These are phyloP conservation scores for Diaporthe citrichinensis DNA, from an alignment of 2,329 filamentous ascomycete species.

Conservation along the genomic window DNA sequence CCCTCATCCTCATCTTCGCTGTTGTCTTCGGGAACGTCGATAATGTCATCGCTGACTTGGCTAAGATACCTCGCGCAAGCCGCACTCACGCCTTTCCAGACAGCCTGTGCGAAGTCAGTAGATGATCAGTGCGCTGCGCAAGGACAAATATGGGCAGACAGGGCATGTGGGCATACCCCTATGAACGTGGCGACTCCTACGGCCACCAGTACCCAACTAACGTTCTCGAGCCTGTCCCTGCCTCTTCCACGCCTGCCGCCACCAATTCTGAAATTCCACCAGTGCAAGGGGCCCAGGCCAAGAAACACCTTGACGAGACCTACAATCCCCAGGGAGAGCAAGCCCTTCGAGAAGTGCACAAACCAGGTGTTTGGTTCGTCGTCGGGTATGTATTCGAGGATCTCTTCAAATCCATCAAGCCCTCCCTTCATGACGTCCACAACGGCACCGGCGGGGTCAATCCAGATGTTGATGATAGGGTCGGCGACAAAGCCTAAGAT, in stretches of 20 bases:
- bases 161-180: constrained; percentile 68
- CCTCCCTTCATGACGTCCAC: constrained; percentile 64
- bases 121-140: background rate
- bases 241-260: constrained; percentile 74
- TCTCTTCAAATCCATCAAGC: constrained; percentile 55
- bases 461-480: constrained; percentile 89
- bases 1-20: constrained; percentile 60
- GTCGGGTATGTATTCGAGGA: constrained; percentile 56
- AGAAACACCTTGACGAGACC: constrained; percentile 87
- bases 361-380: constrained; percentile 75
- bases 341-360: constrained; percentile 89
- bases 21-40: constrained; percentile 81
- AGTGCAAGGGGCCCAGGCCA: constrained; percentile 81
- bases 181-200: constrained; percentile 87
- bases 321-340: constrained; percentile 89
- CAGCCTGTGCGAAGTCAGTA: constrained; percentile 65
- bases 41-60: constrained; percentile 82
- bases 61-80: constrained; percentile 82
- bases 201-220: constrained; percentile 84
- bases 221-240: constrained; percentile 81
- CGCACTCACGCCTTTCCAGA: constrained; percentile 85
- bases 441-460: constrained; percentile 80
- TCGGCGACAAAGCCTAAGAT: constrained; percentile 92
- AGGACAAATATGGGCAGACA: constrained; percentile 39
- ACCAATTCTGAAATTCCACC: constrained; percentile 79